Percentiles rank a stretch among this genome's conserved stretches.
Evolutionary conservation across 2,329 filamentous ascomycete genomes (phyloP).

Genomic region (Blastomyces parvus): DNA sequence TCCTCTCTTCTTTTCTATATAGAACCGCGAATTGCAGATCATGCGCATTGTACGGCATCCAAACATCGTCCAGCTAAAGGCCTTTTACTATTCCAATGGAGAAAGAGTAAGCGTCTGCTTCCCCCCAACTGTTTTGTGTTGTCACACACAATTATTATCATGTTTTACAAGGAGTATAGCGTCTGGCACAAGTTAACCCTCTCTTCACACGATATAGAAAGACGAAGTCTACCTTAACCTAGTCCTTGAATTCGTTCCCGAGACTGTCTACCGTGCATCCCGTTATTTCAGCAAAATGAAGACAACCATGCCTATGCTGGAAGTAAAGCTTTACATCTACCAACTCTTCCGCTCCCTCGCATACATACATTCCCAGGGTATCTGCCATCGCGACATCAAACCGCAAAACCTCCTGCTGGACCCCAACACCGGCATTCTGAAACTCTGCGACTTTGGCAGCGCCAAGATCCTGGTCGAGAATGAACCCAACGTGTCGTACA

Average conservation of each 20-base stretch:
- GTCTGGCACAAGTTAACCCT: background rate
- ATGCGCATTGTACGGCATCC: conserved; percentile 99
- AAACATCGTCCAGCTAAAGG: conserved; percentile 97
- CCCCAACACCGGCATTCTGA: conserved; percentile 80
- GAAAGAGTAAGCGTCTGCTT: conserved; percentile 62
- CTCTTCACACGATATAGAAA: conserved; percentile 48
- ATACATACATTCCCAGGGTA: conserved; percentile 98
- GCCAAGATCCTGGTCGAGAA: conserved; percentile 98
- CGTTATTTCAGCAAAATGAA: conserved; percentile 99
- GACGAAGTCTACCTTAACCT: conserved; percentile 98
- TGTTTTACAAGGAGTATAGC: background rate
- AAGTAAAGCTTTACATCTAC: conserved; percentile 99
- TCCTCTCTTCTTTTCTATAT: conserved; percentile 12
- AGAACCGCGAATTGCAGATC: conserved; percentile 99
- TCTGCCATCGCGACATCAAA: conserved; percentile 98
- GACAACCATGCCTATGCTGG: conserved; percentile 96
- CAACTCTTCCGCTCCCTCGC: conserved; percentile 96
- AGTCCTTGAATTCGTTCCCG: conserved; percentile 94
- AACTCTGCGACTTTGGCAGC: conserved; percentile 97
- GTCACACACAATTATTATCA: background rate
- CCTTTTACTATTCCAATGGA: conserved; percentile 98
- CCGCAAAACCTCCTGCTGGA: conserved; percentile 95
- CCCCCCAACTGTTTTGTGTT: conserved; percentile 5
- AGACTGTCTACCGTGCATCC: conserved; percentile 95
- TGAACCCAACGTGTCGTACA: conserved; percentile 98